Conservation (phyloP, 2,329 filamentous ascomycete species). For the Fusarium sp. region DNA sequence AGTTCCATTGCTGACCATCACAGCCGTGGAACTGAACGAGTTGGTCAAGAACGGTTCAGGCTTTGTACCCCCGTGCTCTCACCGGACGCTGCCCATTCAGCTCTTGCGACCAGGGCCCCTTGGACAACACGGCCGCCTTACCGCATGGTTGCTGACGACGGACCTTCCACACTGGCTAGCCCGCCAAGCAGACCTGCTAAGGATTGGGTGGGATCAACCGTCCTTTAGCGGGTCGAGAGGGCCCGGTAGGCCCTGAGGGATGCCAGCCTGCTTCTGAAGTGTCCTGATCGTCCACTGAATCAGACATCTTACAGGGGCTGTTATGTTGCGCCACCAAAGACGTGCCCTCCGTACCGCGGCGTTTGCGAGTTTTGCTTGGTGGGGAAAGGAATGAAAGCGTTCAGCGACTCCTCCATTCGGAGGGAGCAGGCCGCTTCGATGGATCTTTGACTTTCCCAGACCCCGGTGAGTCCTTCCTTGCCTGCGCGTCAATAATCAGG, state of each 20-base stretch:
- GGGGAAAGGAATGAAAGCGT: slow-evolving; percentile 15
- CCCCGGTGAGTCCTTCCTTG: slow-evolving; percentile 10
- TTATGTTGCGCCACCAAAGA: slow-evolving; percentile 36
- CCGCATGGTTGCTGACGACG: slow-evolving; percentile 11
- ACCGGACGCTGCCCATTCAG: slow-evolving; percentile 4
- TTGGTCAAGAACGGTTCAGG: slow-evolving; percentile 21
- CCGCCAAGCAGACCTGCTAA: slow-evolving; percentile 12
- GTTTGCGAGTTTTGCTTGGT: slow-evolving; percentile 12
- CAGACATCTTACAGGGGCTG: slow-evolving; percentile 37
- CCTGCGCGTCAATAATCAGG: slow-evolving; percentile 1
- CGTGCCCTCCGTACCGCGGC: slow-evolving; percentile 7
- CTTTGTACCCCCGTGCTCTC: slow-evolving; percentile 9
- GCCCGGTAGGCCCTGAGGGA: slow-evolving; percentile 5
- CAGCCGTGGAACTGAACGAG: slow-evolving; percentile 14
- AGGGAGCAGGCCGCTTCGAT: slow-evolving; percentile 14
- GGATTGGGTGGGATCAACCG: slow-evolving; percentile 29
- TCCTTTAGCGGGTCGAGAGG: slow-evolving; percentile 20
- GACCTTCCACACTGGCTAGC: slow-evolving; percentile 13
- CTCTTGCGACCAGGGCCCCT: slow-evolving; percentile 21
- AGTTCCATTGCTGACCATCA: slow-evolving; percentile 35
- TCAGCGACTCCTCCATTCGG: not conserved
- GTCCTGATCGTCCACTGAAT: slow-evolving; percentile 39
- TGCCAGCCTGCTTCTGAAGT: slow-evolving; percentile 25
- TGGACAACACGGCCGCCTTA: slow-evolving; percentile 21
- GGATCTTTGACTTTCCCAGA: slow-evolving; percentile 15